Evolutionary conservation across 352 stramenopile genomes (phyloP), one percentile per base, ranked within the genome.

Genomic region (Phytophthora fragariaefolia): DNA sequence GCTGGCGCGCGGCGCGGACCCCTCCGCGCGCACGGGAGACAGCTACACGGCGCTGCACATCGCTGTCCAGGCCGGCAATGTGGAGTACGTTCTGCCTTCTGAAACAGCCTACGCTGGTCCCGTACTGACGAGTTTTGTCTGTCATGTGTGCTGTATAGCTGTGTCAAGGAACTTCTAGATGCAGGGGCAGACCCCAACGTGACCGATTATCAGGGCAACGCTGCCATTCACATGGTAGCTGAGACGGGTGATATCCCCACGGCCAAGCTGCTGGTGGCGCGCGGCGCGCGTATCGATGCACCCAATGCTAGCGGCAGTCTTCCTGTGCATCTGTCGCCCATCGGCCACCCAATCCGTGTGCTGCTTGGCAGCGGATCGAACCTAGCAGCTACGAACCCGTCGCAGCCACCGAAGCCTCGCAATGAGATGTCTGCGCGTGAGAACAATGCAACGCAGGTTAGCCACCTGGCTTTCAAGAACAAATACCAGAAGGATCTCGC

Each of bases 381-480:
- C 43, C 53, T 91, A 23, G 83, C 85, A 23, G 75, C 87, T n/a
- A 89, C 82, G 10, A 90, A 91, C 26, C 83, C 82, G 26, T 88
- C 83, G 27, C 80, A 91, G 55, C 82, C 82, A 1, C 82, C 84
- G 15, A 83, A 82, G 42, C 76, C 75, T 45, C 79, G 71, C n/a
- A 84, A 74, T 18, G 79, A 90, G 23, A 71, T 76, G 53, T 23
- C 63, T 55, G 69, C 50, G 2, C 75, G 80, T 18, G 80, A 91
- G 15, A 69, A 58, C 20, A 91, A 92, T 27, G 79, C 84, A 18
- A 92, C 80, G 20, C 79, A 95, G 52, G 87, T 90, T 6, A 83
- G 77, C n/a, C 87, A 95, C 71, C 70, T 95, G 45, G 86, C 87
- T 18, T 95, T 95, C 72, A 95, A 95, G 74, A 96, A 96, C 83